These are phyloP conservation scores for Acanthamoeba sp. DNA, from an alignment of 208 protist genomes.

Conservation along the genomic window DNA sequence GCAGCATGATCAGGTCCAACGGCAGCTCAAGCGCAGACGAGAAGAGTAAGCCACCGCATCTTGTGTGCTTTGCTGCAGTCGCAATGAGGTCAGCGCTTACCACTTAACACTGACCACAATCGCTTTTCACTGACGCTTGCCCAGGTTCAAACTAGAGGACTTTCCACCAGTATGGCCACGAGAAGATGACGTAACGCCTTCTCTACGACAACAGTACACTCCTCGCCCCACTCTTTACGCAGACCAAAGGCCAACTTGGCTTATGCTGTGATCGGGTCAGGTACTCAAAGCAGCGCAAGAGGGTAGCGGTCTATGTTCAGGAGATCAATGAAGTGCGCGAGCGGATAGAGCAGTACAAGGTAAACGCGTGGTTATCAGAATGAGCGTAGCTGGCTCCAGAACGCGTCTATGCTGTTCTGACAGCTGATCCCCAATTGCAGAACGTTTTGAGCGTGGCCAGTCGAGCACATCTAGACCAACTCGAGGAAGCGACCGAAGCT, in stretches of 20 bases:
- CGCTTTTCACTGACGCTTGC: neutral
- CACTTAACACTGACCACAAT: too few relatives aligned
- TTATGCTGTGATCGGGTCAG: too few relatives aligned
- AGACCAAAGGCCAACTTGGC: too few relatives aligned
- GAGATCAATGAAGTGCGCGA: neutral
- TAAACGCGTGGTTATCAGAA: neutral
- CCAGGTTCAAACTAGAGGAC: neutral
- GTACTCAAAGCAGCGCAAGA: neutral
- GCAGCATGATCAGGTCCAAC: neutral
- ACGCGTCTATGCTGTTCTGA: too few relatives aligned
- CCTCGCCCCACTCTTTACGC: neutral
- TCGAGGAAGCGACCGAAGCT: neutral
- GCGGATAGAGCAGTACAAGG: neutral
- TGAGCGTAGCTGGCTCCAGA: too few relatives aligned
- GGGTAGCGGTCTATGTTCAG: neutral
- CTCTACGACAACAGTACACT: neutral
- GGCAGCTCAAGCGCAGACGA: neutral
- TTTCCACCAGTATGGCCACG: neutral
- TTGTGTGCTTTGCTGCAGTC: too few relatives aligned
- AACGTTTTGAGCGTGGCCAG: neutral
- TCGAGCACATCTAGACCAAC: neutral
- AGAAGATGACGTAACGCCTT: neutral
- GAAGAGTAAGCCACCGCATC: neutral
- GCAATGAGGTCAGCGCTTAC: too few relatives aligned
- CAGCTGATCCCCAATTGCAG: too few relatives aligned